Conservation (phyloP, 73 alveolate species). For the Paramecium sonneborni region DNA sequence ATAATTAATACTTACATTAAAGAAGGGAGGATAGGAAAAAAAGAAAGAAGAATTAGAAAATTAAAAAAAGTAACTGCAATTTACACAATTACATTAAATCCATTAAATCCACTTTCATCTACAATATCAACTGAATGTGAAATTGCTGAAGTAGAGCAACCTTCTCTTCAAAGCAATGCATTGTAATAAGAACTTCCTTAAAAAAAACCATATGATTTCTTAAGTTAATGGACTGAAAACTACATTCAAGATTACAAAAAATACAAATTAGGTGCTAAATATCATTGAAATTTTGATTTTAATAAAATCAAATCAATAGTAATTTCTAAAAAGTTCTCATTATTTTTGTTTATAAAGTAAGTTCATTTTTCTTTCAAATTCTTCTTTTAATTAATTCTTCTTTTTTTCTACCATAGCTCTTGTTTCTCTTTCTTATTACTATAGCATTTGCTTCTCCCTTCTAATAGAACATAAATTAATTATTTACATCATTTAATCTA, state of each 20-base stretch:
- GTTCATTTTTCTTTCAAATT: constrained; percentile 15
- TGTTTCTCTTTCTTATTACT: constrained; percentile 6
- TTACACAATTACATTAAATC: constrained; percentile 19
- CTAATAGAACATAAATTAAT: background rate
- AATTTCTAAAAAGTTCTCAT: background rate
- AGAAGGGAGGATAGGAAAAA: constrained; percentile 50
- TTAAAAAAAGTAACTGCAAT: constrained; percentile 25
- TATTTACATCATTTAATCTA: constrained; percentile 32
- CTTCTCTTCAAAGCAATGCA: constrained; percentile 20
- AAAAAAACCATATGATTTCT: constrained; percentile 1
- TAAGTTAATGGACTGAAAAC: constrained; percentile 23
- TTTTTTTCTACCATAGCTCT: constrained; percentile 35
- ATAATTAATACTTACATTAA: constrained; percentile 29
- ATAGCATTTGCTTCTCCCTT: background rate
- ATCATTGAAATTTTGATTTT: background rate
- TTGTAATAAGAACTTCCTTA: background rate
- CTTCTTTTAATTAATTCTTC: background rate
- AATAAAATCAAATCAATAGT: background rate
- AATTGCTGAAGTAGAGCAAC: constrained; percentile 38
- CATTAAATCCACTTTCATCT: constrained; percentile 29
- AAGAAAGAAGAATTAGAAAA: constrained; percentile 37
- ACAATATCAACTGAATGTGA: constrained; percentile 1
- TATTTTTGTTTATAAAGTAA: background rate
- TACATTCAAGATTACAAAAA: background rate
- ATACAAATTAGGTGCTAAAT: background rate